Base-by-base conservation (phyloP, 495 filamentous ascomycete genomes). In the Penicillium atrosanguineum region DNA sequence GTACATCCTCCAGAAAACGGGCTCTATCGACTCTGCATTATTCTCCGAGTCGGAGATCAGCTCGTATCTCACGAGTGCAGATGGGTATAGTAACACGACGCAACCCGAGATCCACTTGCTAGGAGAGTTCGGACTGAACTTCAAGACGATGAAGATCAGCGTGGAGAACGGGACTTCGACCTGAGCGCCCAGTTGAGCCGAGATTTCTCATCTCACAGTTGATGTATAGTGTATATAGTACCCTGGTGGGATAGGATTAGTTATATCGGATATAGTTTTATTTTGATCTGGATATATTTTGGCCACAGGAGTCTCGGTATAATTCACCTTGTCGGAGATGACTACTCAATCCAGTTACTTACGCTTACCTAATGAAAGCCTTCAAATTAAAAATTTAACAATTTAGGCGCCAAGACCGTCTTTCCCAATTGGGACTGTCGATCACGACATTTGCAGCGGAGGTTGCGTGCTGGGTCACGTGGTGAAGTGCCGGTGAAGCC, bases 1-100 rank as follows among this genome's bases (percentile, higher is more conserved):
- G 18, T 80, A 77, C 55, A 75, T 82, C 50, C 64, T 81, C 36
- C 67, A 80, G 59, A 69, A 78, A 48, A 79, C 77, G 0, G 72
- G 71, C 2, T 65, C 65, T 0, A 53, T 82, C 0, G 58, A 65
- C 3, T 67, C 70, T 9, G 70, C 69, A 16, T 59, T 61, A 42
- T 53, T 56, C 47, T 70, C 64, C 36, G 71, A 69, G 50, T 60
- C 65, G 51, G 64, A 63, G 49, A 72, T 71, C 55, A 57, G 72
- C 40, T 49, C 41, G 39, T 73, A 79, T 41, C 53, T 80, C 36
- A 44, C 28, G 11, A 57, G 62, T 19, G 52, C 50, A 1, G 23
- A 23, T 5, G 23, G 23, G 23, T 69, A 71, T 42, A 20, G 58
- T 3, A 62, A 59, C 6, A 51, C 65, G 7, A 57, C 62, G 47